Conservation (phyloP, 148 eudicot genomes). For the Vaccinium vitisidaea region DNA sequence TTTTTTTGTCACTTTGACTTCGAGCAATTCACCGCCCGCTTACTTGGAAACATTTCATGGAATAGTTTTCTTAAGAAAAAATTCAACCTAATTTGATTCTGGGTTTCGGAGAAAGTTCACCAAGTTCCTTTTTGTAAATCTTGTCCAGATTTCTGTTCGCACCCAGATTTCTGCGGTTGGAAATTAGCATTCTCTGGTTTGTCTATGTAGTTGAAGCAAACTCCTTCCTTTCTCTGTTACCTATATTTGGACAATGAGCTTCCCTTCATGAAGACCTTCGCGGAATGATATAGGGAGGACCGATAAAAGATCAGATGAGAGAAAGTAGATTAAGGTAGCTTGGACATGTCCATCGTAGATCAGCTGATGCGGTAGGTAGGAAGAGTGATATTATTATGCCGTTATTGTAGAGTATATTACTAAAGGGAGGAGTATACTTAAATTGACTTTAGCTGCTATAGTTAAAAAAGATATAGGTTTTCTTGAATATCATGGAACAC, state of each 20-base stretch:
- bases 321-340: background rate
- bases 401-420: too few relatives aligned
- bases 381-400: too few relatives aligned
- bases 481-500: too few relatives aligned
- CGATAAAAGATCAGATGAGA: background rate
- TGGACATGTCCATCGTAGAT: background rate
- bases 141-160: background rate
- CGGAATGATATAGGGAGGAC: background rate
- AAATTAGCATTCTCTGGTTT: background rate
- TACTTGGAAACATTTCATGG: background rate
- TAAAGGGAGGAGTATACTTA: too few relatives aligned
- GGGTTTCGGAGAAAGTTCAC: background rate
- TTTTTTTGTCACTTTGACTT: background rate
- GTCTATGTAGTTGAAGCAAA: background rate
- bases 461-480: too few relatives aligned
- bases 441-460: too few relatives aligned
- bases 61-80: background rate
- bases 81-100: background rate
- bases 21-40: background rate
- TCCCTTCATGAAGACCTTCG: background rate
- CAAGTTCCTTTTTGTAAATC: background rate
- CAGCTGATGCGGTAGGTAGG: too few relatives aligned
- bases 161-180: background rate
- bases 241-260: background rate
- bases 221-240: background rate